Evolutionary conservation across 768 basidiomycete genomes (phyloP), one percentile per base, ranked within the genome.

Genomic region (Amanita fuliginea): DNA sequence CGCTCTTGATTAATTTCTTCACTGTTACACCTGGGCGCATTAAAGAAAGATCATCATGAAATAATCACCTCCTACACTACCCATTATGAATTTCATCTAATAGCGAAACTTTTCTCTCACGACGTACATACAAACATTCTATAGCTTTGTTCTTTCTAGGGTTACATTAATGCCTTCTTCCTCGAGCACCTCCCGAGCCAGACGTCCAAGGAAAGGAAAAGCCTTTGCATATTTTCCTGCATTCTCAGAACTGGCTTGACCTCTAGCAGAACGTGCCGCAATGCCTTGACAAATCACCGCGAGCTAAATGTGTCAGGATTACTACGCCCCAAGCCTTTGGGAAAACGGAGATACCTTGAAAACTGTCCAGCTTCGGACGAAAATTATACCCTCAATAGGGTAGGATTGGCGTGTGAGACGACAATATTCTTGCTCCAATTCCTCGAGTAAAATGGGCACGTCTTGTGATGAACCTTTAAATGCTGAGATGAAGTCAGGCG

Each of bases 251-350:
- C 87, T 93, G 3, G 92, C 91, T 64, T 96, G 92, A 16, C 88
- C 78, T 21, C 83, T 74, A 1, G 90, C 89, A 46, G 78, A 79
- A 39, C 92, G 77, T 26, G 92, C 92, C 1, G 92, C 87, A 54
- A 96, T 92, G 3, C 92, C 92, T 66, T 96, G 92, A 1, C 79
- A 69, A 55, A 96, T 94, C 51, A 95, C 74, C 0, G 88, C 74
- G 21, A 86, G 64, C 86, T 86, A 33, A 18, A 47, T 24, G 34
- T 26, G 16, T 48, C 8, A 40, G 36, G 9, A 24, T 24, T 14
- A n/a, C 24, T 21, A 21, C 19, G 28, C 26, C 14, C 21, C 21
- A 14, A 26, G 8, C 28, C 11, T 36, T 37, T 28, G 35, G 36
- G 16, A 26, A 50, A 10, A 35, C 14, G 1, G n/a, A 65, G 78